Base-by-base conservation (phyloP, 139 green algal species). In the Chlorella sp. region DNA sequence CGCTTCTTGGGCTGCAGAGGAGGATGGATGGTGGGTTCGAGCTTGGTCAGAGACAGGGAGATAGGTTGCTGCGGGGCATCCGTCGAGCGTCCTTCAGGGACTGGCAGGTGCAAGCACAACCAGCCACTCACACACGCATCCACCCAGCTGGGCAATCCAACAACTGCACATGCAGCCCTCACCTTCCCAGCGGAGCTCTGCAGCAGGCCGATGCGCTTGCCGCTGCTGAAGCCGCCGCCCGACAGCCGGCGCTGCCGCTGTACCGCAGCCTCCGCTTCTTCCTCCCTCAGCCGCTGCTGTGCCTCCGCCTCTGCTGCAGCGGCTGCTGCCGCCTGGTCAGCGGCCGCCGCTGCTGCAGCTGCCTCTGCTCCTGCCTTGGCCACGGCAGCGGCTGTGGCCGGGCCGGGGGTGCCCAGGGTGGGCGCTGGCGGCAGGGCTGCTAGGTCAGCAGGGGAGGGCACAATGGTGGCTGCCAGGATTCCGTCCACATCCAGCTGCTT, bases 1-100 rank as follows among this genome's bases (percentile, higher is more conserved):
- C 73, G 73, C 73, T 80, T 80, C 46, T 34, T 64, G 32, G 46
- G 32, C 73, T 80, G 73, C 44, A 78, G 28, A n/a, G 6, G 41
- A 20, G 30, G 28, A 1, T 1, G 43, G 72, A 9, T n/a, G n/a
- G n/a, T n/a, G n/a, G n/a, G n/a, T n/a, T n/a, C n/a, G n/a, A n/a
- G n/a, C n/a, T n/a, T n/a, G n/a, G n/a, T n/a, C n/a, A n/a, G n/a
- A n/a, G n/a, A n/a, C n/a, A n/a, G n/a, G n/a, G n/a, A n/a, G n/a
- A n/a, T n/a, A n/a, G n/a, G n/a, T n/a, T n/a, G n/a, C n/a, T n/a
- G n/a, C n/a, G n/a, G n/a, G n/a, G n/a, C n/a, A n/a, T n/a, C n/a
- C n/a, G n/a, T n/a, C n/a, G n/a, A n/a, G n/a, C n/a, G n/a, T n/a
- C n/a, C n/a, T n/a, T n/a, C n/a, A n/a, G n/a, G n/a, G n/a, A n/a